Evolutionary conservation across 1,284 basidiomycete genomes (phyloP).

Genomic region (Ustilago cynodontis): DNA sequence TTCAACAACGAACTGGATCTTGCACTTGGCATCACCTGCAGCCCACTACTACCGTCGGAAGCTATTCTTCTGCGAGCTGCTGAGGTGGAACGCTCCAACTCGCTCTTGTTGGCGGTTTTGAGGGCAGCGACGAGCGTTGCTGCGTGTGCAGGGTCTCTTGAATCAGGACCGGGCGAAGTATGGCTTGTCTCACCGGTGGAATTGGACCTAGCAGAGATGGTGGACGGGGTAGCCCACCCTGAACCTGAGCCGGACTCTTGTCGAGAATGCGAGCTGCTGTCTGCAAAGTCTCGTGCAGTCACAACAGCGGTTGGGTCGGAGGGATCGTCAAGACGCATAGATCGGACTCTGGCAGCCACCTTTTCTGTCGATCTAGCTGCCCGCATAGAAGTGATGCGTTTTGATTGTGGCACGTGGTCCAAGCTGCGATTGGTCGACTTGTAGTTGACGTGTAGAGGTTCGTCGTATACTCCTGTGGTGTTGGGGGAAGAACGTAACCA

Average conservation of each 20-base stretch:
- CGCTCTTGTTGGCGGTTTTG: conserved; percentile 10
- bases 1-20: conserved; percentile 23
- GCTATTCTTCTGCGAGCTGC: neutral
- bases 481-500: conserved; percentile 28
- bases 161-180: conserved; percentile 15
- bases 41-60: neutral
- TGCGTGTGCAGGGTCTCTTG: conserved; percentile 19
- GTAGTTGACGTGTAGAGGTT: conserved; percentile 39
- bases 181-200: conserved; percentile 45
- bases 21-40: conserved; percentile 1
- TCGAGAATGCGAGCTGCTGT: conserved; percentile 6
- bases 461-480: conserved; percentile 19
- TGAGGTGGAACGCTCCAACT: conserved; percentile 13
- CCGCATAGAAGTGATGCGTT: neutral
- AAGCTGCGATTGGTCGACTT: conserved; percentile 20
- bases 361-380: conserved; percentile 10
- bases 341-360: conserved; percentile 9
- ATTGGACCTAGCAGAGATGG: conserved; percentile 25
- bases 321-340: conserved; percentile 16
- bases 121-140: conserved; percentile 10
- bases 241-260: conserved; percentile 34
- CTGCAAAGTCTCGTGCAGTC: conserved; percentile 6
- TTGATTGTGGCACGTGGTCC: conserved; percentile 13
- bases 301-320: neutral
- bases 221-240: conserved; percentile 37